Base-by-base conservation (phyloP, 2,329 filamentous ascomycete genomes). In the Pseudogymnoascus sp. region DNA sequence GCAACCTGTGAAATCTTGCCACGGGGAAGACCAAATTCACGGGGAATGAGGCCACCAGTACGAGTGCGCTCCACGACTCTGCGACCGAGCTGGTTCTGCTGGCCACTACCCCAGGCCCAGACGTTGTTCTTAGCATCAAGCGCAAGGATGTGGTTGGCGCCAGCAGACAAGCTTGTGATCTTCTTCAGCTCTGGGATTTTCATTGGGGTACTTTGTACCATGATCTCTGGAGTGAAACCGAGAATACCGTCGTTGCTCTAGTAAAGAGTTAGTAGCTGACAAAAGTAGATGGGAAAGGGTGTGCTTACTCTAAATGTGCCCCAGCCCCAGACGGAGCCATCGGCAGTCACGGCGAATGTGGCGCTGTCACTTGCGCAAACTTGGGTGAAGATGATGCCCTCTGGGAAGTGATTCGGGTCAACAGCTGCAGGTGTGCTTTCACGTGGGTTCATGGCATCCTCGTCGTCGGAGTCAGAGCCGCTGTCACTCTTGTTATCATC, bases 291-390 rank as follows among this genome's bases (percentile, higher is more conserved):
- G 53, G 44, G 1, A 62, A 13, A 62, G 33, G 33, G 75, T 26
- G 11, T 33, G 31, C 80, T 73, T 78, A 86, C 82, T 69, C 89
- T 81, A 79, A 95, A 95, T 11, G 89, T 91, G 40, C 90, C 90
- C 89, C 90, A 95, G 64, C 90, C 90, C 70, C 91, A 95, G 31
- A 95, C 87, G 60, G 83, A 80, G 17, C 90, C 90, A 64, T 89
- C 85, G 53, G 86, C 83, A 10, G 90, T 93, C 35, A 95, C 80
- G 9, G 83, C 89, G 74, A 93, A 92, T 2, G 85, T 89, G 53
- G 87, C 85, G 72, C 86, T 91, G 76, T 93, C 89, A 61, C 85
- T 85, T 35, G 89, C 89, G 44, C 83, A 84, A 64, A 93, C 80
- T 71, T 90, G 84, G 19, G 83, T 82, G 64, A 86, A 90, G 61